Evolutionary conservation across 257 asterid species (phyloP), one percentile per base, ranked within the genome.

Genomic region (Forsythia viridissima): DNA sequence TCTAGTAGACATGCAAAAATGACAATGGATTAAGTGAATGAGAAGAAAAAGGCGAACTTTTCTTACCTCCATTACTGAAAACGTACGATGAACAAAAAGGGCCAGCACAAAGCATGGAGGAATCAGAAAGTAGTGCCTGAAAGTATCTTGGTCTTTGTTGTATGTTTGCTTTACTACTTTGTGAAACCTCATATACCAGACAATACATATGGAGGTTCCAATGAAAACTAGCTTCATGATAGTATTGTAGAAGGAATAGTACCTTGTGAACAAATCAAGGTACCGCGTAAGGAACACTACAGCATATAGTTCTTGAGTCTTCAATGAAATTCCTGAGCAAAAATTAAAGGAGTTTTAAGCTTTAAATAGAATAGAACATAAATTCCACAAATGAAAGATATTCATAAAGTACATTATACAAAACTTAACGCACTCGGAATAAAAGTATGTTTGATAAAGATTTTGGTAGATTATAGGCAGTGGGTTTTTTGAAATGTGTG

Each of bases 271-370:
- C 71, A 87, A 79, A 80, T 87, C 86, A 44, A 83, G 88, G 84
- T 87, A 87, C 34, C 89, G 80, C 72, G 89, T 72, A n/a, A 85
- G 69, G 73, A 87, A 85, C 13, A 85, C 88, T 61, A 85, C 10
- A 57, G 76, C 91, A 70, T 87, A 87, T 21, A 87, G 89, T 74
- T 87, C 89, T 76, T 87, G 91, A 73, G 91, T 87, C 84, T 87
- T 85, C 82, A 87, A 38, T 30, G 91, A 87, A 83, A 87, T 85
- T 66, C 91, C 91, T 87, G 85, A 39, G 70, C 75, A 79, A 80
- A 79, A 80, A 76, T 5, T 21, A 65, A 51, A 76, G 16, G 9
- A n/a, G 30, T 21, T 4, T 42, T 16, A 37, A 69, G 77, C 39
- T 20, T 41, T 1, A 8, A 2, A 36, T 16, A 69, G 16, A 43